Evolutionary conservation across 169 alveolate genomes (phyloP).

Genomic region (Babesia bovis): DNA sequence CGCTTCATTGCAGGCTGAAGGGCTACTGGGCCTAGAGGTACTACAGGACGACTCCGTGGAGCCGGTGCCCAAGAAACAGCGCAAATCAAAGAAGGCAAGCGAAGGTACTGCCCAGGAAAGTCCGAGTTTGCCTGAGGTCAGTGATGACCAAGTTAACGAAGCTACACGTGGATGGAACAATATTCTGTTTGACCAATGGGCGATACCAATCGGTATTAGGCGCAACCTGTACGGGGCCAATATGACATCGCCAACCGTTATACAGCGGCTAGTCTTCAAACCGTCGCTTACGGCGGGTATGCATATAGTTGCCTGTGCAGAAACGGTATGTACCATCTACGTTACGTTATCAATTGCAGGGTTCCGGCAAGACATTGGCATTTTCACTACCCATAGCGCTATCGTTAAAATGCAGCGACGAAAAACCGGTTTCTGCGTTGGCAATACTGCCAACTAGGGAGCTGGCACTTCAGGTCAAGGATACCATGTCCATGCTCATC

Average conservation of each 20-base stretch:
- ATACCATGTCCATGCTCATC: slow-evolving; percentile 65
- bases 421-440: slow-evolving; percentile 12
- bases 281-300: slow-evolving; percentile 31
- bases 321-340: slow-evolving; percentile 34
- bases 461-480: slow-evolving; percentile 82
- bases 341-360: slow-evolving; percentile 35
- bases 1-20: slow-evolving; percentile 49
- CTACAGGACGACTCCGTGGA: slow-evolving; percentile 20
- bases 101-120: slow-evolving; percentile 1
- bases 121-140: neutral
- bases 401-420: neutral
- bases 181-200: slow-evolving; percentile 22
- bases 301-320: slow-evolving; percentile 52
- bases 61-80: slow-evolving; percentile 1
- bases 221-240: slow-evolving; percentile 33
- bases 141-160: slow-evolving; percentile 16
- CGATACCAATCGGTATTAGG: slow-evolving; percentile 27
- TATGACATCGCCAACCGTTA: slow-evolving; percentile 44
- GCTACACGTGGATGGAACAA: slow-evolving; percentile 27
- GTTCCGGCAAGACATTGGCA: slow-evolving; percentile 90
- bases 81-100: slow-evolving; percentile 4
- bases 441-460: slow-evolving; percentile 86
- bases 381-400: slow-evolving; percentile 85
- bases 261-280: slow-evolving; percentile 46
- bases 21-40: slow-evolving; percentile 55